Conservation (phyloP, 345 rosid genomes). For the Lepidium didymum region DNA sequence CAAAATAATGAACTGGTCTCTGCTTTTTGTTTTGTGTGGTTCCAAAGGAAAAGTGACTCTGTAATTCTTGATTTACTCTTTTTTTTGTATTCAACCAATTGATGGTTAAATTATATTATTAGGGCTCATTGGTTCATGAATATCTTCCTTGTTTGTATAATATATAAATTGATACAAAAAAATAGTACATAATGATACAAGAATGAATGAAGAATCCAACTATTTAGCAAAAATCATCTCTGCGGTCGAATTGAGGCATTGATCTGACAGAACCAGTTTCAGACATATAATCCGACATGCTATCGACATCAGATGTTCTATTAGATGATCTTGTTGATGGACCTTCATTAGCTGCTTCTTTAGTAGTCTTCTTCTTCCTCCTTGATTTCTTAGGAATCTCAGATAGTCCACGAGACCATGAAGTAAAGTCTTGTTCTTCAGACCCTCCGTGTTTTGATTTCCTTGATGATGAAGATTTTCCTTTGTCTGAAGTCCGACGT, state of each 20-base stretch:
- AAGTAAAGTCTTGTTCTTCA: neutral
- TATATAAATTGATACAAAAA: no score
- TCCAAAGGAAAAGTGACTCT: neutral
- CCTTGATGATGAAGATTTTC: constrained; percentile 6
- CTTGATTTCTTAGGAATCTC: constrained; percentile 41
- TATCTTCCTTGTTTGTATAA: no score
- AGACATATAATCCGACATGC: constrained; percentile 26
- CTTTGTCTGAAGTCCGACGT: constrained; percentile 43
- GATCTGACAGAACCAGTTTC: constrained; percentile 36
- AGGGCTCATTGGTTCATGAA: neutral
- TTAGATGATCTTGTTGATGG: constrained; percentile 33
- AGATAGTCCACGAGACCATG: constrained; percentile 15
- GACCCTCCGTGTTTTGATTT: constrained; percentile 7
- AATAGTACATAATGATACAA: neutral
- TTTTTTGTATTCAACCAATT: neutral
- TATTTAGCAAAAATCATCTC: constrained; percentile 6
- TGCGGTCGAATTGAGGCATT: constrained; percentile 12
- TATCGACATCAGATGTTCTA: constrained; percentile 26
- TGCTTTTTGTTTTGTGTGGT: neutral
- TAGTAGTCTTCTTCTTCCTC: constrained; percentile 50
- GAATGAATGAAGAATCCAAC: neutral
- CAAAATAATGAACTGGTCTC: constrained; percentile 17
- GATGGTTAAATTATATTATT: neutral
- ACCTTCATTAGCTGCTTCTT: constrained; percentile 29
- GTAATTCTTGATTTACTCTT: neutral